Conservation (phyloP, 2,329 filamentous ascomycete species). For the Colletotrichum trifolii region DNA sequence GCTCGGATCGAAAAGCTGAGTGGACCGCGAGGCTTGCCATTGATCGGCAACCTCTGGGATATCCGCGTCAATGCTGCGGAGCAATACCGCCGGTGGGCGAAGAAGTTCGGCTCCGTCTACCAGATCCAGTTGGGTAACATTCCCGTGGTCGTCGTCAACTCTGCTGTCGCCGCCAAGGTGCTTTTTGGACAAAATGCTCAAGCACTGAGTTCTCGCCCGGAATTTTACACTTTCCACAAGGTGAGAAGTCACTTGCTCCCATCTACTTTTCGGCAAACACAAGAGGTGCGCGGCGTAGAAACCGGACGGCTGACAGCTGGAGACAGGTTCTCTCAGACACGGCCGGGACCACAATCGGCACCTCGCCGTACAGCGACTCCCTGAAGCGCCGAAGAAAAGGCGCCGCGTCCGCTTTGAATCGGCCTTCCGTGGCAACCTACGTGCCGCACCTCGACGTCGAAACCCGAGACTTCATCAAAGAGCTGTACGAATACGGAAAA, state of each 20-base stretch:
- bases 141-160: conserved; percentile 66
- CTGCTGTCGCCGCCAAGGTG: conserved; percentile 59
- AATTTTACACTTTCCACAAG: conserved; percentile 71
- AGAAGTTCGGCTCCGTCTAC: conserved; percentile 60
- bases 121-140: conserved; percentile 69
- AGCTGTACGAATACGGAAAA: conserved; percentile 68
- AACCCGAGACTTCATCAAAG: conserved; percentile 70
- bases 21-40: conserved; percentile 61
- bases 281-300: not conserved
- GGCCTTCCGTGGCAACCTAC: conserved; percentile 72
- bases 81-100: conserved; percentile 66
- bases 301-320: not conserved
- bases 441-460: conserved; percentile 71
- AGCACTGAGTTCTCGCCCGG: conserved; percentile 64
- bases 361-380: conserved; percentile 73
- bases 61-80: conserved; percentile 66
- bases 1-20: conserved; percentile 58
- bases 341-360: conserved; percentile 75
- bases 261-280: not conserved
- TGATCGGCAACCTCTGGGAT: conserved; percentile 66
- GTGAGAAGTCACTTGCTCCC: conserved; percentile 41
- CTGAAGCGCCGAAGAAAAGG: conserved; percentile 73
- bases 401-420: conserved; percentile 73
- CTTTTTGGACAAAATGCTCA: conserved; percentile 65
- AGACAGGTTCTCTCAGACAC: conserved; percentile 70